These are phyloP conservation scores for Jaenimonas drosophilae DNA, from an alignment of 208 protist genomes.

Conservation along the genomic window DNA sequence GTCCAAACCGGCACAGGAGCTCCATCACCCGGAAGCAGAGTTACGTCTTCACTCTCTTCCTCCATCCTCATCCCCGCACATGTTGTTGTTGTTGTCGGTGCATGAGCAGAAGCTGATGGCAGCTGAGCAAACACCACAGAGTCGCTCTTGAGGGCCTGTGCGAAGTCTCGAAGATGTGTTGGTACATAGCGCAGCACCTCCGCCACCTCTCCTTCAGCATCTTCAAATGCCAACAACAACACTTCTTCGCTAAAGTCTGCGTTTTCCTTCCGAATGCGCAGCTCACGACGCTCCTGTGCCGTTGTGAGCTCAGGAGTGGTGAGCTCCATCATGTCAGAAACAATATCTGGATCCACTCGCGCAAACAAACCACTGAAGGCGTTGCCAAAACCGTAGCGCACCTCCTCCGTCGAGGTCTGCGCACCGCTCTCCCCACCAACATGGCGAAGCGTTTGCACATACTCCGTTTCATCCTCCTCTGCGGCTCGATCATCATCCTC, in stretches of 20 bases:
- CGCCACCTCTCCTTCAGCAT: conserved; percentile 60
- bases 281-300: conserved; percentile 25
- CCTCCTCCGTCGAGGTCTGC: neutral
- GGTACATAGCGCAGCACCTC: conserved; percentile 56
- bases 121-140: conserved; percentile 1
- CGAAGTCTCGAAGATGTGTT: conserved; percentile 38
- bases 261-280: conserved; percentile 35
- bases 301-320: conserved; percentile 39
- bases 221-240: conserved; percentile 51
- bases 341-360: conserved; percentile 35
- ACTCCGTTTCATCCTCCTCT: conserved; percentile 66
- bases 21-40: conserved; percentile 12
- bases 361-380: conserved; percentile 68
- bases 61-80: conserved; percentile 7
- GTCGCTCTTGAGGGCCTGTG: conserved; percentile 23
- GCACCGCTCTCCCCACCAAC: neutral
- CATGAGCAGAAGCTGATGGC: conserved; percentile 2
- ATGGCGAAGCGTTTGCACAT: conserved; percentile 26
- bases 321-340: conserved; percentile 48
- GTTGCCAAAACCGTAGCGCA: conserved; percentile 76
- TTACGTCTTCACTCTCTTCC: conserved; percentile 44
- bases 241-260: conserved; percentile 65
- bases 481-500: conserved; percentile 7
- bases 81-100: neutral
- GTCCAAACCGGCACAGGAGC: conserved; percentile 47